These are phyloP conservation scores for Neopestalotiopsis rosae DNA, from an alignment of 2,329 filamentous ascomycete genomes.

Conservation along the genomic window DNA sequence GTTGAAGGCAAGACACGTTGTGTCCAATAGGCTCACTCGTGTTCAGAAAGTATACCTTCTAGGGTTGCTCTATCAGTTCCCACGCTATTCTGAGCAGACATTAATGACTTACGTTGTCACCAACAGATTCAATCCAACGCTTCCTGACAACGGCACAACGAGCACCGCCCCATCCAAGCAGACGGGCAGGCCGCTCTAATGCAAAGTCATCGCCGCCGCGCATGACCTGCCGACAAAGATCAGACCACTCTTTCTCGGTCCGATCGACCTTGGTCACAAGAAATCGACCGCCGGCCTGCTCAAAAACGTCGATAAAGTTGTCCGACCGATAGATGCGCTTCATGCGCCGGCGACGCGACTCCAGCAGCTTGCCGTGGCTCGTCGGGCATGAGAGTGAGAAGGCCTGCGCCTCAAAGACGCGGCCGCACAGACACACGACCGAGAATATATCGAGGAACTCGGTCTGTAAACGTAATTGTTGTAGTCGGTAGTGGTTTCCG, in stretches of 20 bases:
- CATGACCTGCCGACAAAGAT: not conserved
- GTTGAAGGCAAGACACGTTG: too few species aligned
- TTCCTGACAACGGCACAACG: too few species aligned
- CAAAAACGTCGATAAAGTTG: constrained; percentile 20
- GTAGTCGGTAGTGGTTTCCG: constrained; percentile 16
- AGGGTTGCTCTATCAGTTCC: too few species aligned
- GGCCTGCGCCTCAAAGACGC: constrained; percentile 20
- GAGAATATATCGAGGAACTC: constrained; percentile 21
- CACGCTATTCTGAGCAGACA: too few species aligned
- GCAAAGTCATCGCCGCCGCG: not conserved
- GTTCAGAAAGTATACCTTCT: too few species aligned
- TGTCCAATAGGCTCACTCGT: too few species aligned
- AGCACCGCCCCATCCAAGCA: not conserved
- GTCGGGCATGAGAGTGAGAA: constrained; percentile 20
- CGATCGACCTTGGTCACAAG: not conserved
- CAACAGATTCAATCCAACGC: too few species aligned
- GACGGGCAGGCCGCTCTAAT: not conserved
- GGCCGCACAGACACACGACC: constrained; percentile 16
- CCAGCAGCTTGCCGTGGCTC: constrained; percentile 17
- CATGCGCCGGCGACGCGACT: constrained; percentile 20
- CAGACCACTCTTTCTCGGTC: not conserved
- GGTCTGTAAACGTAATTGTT: constrained; percentile 20
- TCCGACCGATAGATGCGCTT: constrained; percentile 20
- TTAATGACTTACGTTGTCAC: too few species aligned
- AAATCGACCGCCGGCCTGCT: constrained; percentile 19